Evolutionary conservation across 2,329 filamentous ascomycete species (phyloP), one percentile per base, ranked within the genome.

Genomic region (Aspergillus glaucus): DNA sequence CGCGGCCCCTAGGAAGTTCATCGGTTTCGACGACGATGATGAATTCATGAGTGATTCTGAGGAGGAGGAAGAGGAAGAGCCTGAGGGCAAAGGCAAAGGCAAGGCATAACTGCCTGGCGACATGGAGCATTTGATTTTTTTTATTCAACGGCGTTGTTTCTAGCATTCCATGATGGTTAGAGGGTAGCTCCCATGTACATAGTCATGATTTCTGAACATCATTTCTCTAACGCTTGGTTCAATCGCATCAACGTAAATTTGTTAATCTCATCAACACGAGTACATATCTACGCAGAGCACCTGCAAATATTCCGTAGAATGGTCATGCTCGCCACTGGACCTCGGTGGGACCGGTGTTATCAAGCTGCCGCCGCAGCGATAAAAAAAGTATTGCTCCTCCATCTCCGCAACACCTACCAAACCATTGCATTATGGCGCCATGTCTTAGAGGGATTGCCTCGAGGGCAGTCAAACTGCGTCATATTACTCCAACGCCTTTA

Each of bases 11-110:
- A 58, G 69, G 45, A 66, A 62, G 22, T 76, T 67, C 52, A 69
- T 72, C 45, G 74, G 74, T 1, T 76, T 76, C 47, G 74, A 76
- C 51, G 73, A 75, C 10, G 72, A 75, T 40, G 72, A 75, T 51
- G 71, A 75, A 45, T 69, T 72, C 41, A 70, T 71, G 62, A 72
- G 67, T 47, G 71, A 73, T 52, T 71, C 71, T 6, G 69, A 73
- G 12, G 67, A 63, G 8, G 15, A 15, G 15, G 65, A 69, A 22
- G 63, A 62, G 6, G 57, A 60, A 21, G 54, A 62, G 48, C 30
- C 52, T 7, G 61, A 64, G 47, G 58, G 55, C 22, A 71, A 72
- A 53, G 66, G 65, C 32, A 71, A 69, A 50, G 63, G 56, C 21
- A 69, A 66, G 51, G 64, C 56, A 17, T 65, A 55, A 53, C 43